Conservation (phyloP, 345 rosid genomes). For the Diplotaxis tenuifolia region DNA sequence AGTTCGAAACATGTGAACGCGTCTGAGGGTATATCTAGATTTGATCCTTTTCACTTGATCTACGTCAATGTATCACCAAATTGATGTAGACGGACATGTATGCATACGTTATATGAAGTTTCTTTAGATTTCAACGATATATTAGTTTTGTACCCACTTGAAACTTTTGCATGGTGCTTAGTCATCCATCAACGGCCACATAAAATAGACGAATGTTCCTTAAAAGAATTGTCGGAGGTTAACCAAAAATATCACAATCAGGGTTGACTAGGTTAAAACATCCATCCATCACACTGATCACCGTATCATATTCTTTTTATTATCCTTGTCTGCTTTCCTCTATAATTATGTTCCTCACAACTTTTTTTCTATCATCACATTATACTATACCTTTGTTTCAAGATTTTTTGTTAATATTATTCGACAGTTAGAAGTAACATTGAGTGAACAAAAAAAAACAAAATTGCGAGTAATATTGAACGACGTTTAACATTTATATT, state of each 20-base stretch:
- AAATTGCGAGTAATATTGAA: background rate
- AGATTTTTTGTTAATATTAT: background rate
- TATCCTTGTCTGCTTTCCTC: background rate
- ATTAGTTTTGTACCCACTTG: background rate
- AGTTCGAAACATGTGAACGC: constrained; percentile 27
- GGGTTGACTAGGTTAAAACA: background rate
- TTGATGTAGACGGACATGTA: background rate
- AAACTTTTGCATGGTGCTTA: background rate
- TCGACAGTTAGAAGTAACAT: background rate
- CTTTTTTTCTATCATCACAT: background rate
- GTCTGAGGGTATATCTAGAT: background rate
- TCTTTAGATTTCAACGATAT: background rate
- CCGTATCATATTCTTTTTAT: too few relatives aligned
- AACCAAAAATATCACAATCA: background rate
- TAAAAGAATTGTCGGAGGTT: background rate
- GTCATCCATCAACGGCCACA: background rate
- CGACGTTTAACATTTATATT: too few relatives aligned
- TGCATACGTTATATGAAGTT: constrained; percentile 19
- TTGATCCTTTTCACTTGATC: background rate
- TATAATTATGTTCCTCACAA: background rate
- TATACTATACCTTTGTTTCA: background rate
- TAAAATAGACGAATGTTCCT: background rate
- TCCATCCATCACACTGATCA: too few relatives aligned
- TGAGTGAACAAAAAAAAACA: background rate
- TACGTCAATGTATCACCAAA: background rate